These are phyloP conservation scores for Asterochloris sp. DNA, from an alignment of 139 green algal genomes.

Conservation along the genomic window DNA sequence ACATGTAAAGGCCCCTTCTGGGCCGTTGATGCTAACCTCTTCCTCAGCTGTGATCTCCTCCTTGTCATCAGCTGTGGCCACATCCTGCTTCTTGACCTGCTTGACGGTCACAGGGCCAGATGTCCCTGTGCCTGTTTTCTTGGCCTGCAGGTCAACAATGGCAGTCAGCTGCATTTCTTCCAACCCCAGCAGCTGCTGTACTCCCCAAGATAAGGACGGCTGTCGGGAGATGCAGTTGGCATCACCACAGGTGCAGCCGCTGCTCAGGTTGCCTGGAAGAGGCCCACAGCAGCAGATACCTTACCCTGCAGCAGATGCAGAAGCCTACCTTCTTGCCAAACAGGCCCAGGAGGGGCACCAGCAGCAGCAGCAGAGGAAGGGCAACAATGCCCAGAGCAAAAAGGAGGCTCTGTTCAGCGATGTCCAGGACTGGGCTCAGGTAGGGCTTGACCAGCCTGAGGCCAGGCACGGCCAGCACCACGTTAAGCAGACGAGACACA, in stretches of 20 bases:
- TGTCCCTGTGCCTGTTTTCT: background rate
- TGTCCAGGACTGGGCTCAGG: background rate
- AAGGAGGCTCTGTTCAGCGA: background rate
- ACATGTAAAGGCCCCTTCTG: too few species aligned
- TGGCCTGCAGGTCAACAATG: background rate
- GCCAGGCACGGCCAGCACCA: background rate
- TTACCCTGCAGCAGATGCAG: background rate
- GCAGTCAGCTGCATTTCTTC: background rate
- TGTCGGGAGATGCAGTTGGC: background rate
- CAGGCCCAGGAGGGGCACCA: background rate
- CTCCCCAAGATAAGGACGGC: too few species aligned
- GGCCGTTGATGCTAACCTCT: too few species aligned
- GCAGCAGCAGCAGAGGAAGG: conserved; percentile 5
- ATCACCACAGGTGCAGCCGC: background rate
- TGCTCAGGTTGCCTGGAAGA: background rate
- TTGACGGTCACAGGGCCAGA: background rate
- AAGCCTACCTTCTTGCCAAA: conserved; percentile 5
- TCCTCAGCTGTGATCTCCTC: too few species aligned
- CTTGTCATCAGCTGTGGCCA: conserved; percentile 9
- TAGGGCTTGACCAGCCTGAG: conserved; percentile 1
- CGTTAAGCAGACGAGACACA: background rate
- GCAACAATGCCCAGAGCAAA: background rate
- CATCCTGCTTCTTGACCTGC: conserved; percentile 17
- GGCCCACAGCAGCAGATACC: background rate
- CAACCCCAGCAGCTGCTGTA: background rate